Conservation (phyloP, 2,329 filamentous ascomycete species). For the Verticillium longisporum region DNA sequence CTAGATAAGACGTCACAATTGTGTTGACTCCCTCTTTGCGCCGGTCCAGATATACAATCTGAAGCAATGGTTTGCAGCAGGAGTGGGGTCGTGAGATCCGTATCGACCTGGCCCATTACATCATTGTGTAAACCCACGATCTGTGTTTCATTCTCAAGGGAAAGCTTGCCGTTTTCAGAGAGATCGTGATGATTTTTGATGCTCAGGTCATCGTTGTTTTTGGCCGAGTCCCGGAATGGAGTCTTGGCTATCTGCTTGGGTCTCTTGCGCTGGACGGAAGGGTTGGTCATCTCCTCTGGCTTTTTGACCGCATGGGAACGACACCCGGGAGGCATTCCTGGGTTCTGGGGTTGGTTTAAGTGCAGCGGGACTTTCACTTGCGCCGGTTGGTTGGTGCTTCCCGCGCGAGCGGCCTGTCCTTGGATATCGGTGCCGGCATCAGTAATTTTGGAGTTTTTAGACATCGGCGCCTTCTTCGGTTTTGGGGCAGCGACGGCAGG, state of each 20-base stretch:
- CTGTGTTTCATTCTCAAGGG: no score
- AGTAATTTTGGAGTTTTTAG: background rate
- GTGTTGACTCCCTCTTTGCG: background rate
- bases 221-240: background rate
- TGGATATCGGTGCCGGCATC: no score
- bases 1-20: background rate
- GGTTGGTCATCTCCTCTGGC: background rate
- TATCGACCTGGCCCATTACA: no score
- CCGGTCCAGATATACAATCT: no score
- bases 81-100: no score
- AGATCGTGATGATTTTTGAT: background rate
- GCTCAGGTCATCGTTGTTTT: background rate
- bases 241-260: background rate
- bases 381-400: no score
- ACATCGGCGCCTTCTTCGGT: background rate
- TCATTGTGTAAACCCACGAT: no score
- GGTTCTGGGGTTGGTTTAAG: background rate
- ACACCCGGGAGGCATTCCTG: background rate
- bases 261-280: background rate
- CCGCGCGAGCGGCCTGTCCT: no score
- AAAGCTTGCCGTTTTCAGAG: background rate
- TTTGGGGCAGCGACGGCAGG: background rate
- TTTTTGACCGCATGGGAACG: background rate
- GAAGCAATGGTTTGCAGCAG: no score
- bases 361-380: background rate